Evolutionary conservation across 164 flowering plant genomes (phyloP).

Genomic region (Hamamelis virginiana): DNA sequence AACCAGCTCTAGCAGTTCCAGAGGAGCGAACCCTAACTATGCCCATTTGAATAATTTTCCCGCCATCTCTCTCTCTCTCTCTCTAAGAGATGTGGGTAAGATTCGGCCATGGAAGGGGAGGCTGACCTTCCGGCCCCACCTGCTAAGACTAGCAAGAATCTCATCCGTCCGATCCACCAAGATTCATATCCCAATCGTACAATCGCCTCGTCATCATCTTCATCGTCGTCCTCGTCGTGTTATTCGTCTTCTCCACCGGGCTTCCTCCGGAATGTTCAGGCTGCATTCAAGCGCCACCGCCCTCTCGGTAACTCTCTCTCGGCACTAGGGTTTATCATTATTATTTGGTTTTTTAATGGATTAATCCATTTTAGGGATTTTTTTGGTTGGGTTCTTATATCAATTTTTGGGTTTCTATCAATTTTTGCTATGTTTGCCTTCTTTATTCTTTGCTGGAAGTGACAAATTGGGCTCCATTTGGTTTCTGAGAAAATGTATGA

Average conservation of each 20-base stretch:
- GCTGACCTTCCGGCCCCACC: constrained; percentile 51
- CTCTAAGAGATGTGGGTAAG: constrained; percentile 51
- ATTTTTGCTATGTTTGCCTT: neutral
- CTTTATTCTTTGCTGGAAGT: neutral
- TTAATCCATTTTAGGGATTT: no score
- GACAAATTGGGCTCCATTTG: neutral
- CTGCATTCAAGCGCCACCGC: constrained; percentile 89
- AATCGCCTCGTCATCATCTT: constrained; percentile 26
- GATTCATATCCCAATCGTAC: constrained; percentile 24
- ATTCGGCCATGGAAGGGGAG: constrained; percentile 64
- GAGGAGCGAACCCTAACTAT: neutral
- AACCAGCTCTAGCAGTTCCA: neutral
- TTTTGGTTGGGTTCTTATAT: neutral
- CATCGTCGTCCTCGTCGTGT: constrained; percentile 34
- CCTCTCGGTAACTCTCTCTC: constrained; percentile 48
- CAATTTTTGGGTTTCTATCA: no score
- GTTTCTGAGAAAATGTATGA: neutral
- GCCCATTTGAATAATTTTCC: neutral
- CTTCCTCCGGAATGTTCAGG: constrained; percentile 70
- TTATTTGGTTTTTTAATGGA: no score
- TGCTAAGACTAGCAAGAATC: constrained; percentile 15
- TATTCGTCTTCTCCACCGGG: constrained; percentile 51
- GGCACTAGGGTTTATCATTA: neutral
- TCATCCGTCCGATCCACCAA: constrained; percentile 27
- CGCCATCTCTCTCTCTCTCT: neutral